Conservation (phyloP, 306 rosid genomes). For the Gynostemma pentaphyllum region DNA sequence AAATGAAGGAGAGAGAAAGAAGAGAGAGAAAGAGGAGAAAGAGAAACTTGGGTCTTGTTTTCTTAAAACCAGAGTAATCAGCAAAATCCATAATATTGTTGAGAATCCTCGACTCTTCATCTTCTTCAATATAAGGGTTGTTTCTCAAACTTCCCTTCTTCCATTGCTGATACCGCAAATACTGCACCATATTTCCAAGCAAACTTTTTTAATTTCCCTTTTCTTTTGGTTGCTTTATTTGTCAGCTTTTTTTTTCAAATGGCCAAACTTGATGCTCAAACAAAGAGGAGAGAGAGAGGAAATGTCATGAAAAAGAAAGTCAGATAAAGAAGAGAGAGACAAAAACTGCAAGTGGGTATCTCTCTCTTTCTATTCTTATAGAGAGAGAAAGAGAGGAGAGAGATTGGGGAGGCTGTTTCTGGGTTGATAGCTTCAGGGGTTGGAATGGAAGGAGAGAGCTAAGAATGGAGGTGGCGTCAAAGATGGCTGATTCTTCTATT, state of each 20-base stretch:
- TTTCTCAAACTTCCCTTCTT: not conserved
- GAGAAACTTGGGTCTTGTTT: constrained; percentile 45
- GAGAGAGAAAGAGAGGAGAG: constrained; percentile 7
- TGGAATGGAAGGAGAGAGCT: not conserved
- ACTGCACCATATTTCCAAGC: constrained; percentile 36
- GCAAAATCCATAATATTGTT: constrained; percentile 26
- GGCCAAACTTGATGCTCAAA: not conserved
- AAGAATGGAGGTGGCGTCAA: constrained; percentile 16
- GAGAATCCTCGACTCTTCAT: constrained; percentile 33
- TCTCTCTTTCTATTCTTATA: not conserved
- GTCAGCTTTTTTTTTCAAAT: not conserved
- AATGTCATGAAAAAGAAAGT: not conserved
- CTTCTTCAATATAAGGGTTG: constrained; percentile 6
- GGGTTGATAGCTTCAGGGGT: not conserved
- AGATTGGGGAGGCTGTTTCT: not conserved
- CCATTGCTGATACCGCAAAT: constrained; percentile 32
- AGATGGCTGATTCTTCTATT: not conserved
- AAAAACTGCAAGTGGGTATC: not conserved
- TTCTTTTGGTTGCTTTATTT: not conserved
- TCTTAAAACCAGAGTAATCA: constrained; percentile 30
- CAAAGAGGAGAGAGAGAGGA: not conserved
- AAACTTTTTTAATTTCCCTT: constrained; percentile 12
- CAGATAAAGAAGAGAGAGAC: not conserved
- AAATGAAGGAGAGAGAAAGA: constrained; percentile 40
- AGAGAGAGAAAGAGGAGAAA: constrained; percentile 44